Base-by-base conservation (phyloP, 495 filamentous ascomycete species). In the Penicillium pancosmium region DNA sequence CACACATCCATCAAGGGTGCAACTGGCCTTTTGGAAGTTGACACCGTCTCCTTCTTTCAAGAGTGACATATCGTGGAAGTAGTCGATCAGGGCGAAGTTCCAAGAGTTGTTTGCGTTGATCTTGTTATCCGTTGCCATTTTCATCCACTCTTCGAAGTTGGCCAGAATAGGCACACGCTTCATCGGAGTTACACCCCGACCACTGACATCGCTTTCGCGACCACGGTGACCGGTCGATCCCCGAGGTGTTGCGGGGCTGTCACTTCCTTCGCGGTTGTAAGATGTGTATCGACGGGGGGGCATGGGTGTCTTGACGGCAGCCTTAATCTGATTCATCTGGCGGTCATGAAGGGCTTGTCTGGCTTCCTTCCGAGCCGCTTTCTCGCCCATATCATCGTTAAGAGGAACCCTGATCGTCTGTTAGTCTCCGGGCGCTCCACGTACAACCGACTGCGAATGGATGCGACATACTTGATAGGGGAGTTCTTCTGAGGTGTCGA, bases 111-210 rank as follows among this genome's bases (percentile, higher is more conserved):
- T 86, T 43, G 94, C 95, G 69, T 98, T 99, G 77, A 99, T 99
- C 81, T 99, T 99, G 80, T 99, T 99, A 78, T 99, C 94, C 21
- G 93, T 98, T 10, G 95, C 95, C 91, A 98, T 93, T 83, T 98
- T 99, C 95, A 99, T 98, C 94, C 94, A 98, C 69, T 99, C 95
- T 73, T 99, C 94, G 67, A 98, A 99, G 74, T 98, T 98, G 52
- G 95, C 95, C 52, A 98, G 71, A 55, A 99, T 89, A 0, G 94
- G 95, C 34, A 96, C 91, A 43, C 94, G 89, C 80, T 97, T 96
- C 88, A 97, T 92, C 15, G 94, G 94, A 33, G 94, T 98, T 50
- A 97, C 89, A 15, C 87, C 90, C 46, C 77, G 84, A 38, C 86
- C 88, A 66, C 90, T 85, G 52, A 82, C 77, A 55, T 80, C 76